Conservation (phyloP, 306 rosid genomes). For the Cucurbita ficifolia region DNA sequence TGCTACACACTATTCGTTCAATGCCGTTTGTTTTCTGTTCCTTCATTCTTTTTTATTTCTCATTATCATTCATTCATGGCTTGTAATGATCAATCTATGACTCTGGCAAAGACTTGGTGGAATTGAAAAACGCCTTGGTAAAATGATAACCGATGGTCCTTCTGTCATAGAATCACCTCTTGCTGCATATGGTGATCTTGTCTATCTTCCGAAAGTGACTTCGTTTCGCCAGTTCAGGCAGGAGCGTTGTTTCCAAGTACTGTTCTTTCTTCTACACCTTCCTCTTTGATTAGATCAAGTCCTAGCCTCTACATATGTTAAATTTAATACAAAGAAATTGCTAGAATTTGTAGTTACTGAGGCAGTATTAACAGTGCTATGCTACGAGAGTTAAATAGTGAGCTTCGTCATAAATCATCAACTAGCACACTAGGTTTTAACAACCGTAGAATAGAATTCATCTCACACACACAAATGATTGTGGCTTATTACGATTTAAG, state of each 20-base stretch:
- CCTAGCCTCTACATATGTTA: neutral
- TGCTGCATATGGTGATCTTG: conserved; percentile 78
- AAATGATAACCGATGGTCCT: conserved; percentile 61
- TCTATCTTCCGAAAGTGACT: conserved; percentile 14
- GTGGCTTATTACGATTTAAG: neutral
- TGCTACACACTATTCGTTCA: conserved; percentile 68
- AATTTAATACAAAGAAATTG: neutral
- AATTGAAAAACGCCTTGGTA: conserved; percentile 85
- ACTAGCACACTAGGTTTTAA: neutral
- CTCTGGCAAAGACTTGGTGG: conserved; percentile 47
- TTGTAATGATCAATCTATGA: conserved; percentile 16
- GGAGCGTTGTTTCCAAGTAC: conserved; percentile 64
- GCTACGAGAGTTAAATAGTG: neutral
- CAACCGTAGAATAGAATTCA: neutral
- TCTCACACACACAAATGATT: neutral
- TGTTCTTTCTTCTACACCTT: conserved; percentile 15
- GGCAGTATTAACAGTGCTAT: neutral
- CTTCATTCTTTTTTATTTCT: conserved; percentile 5
- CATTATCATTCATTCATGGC: conserved; percentile 1
- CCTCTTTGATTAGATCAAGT: neutral
- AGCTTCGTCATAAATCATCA: neutral
- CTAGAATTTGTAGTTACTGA: neutral
- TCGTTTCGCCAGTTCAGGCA: neutral
- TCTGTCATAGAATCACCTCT: conserved; percentile 69
- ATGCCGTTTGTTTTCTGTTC: conserved; percentile 41